phyloP scores from a whole-genome alignment of 2,329 filamentous ascomycete genomes.

The Aspergillus eucalypticola region DNA sequence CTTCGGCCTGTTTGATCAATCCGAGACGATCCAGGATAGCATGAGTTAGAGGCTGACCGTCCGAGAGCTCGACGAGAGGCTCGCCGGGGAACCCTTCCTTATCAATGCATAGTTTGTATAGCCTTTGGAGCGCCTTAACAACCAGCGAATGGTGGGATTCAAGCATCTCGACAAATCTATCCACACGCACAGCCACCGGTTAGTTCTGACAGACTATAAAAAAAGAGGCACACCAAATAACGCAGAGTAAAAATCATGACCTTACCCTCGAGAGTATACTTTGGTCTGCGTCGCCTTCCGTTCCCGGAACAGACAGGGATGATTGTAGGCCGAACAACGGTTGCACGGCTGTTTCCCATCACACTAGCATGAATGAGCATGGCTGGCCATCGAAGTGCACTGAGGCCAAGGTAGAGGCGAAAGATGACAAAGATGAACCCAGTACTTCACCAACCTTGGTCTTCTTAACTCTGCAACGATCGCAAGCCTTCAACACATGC shows the following conservation, averaged over 20 bases:
- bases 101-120: conserved; percentile 44
- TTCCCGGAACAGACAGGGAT: conserved; percentile 47
- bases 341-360: conserved; percentile 49
- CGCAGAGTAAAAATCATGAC: not conserved
- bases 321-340: conserved; percentile 46
- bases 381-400: conserved; percentile 6
- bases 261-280: conserved; percentile 47
- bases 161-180: conserved; percentile 48
- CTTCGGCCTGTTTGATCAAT: conserved; percentile 47
- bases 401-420: conserved; percentile 4
- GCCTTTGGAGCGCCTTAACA: conserved; percentile 44
- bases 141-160: conserved; percentile 46
- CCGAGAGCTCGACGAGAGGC: conserved; percentile 39
- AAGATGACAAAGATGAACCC: conserved; percentile 3
- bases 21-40: conserved; percentile 46
- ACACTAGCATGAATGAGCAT: conserved; percentile 34
- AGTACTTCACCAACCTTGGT: conserved; percentile 40
- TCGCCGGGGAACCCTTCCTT: conserved; percentile 48
- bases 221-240: not conserved
- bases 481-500: conserved; percentile 48
- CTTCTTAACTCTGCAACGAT: conserved; percentile 49
- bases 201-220: not conserved
- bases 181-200: conserved; percentile 1
- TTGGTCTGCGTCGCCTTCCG: conserved; percentile 47
- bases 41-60: conserved; percentile 45